phyloP scores from a whole-genome alignment of 1,139 yeast genomes.

The Tardiomyces digboiensis region DNA sequence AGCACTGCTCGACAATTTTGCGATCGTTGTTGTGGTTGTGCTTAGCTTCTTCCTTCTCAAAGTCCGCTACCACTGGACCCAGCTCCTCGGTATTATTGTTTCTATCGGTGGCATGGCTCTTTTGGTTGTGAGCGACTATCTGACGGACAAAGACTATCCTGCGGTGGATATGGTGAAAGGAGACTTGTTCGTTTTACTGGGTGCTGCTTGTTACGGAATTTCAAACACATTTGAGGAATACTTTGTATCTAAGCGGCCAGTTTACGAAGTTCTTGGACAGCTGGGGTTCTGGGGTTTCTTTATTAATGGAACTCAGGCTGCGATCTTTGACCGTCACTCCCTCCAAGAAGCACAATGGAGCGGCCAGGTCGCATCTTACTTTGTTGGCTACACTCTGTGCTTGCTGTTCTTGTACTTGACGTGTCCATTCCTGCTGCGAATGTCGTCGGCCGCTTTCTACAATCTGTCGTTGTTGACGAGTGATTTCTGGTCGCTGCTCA shows the following conservation, averaged over 20 bases:
- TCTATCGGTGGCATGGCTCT: conserved; percentile 36
- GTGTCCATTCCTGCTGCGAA: conserved; percentile 34
- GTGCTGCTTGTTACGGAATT: conserved; percentile 35
- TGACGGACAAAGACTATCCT: conserved; percentile 30
- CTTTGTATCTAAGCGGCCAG: conserved; percentile 34
- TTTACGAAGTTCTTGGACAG: conserved; percentile 35
- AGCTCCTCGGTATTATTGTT: conserved; percentile 30
- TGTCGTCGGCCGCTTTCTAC: conserved; percentile 38
- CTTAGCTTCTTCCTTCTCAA: conserved; percentile 31
- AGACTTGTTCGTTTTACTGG: conserved; percentile 34
- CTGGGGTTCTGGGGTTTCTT: conserved; percentile 33
- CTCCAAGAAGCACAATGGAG: conserved; percentile 31
- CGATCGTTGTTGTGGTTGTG: conserved; percentile 35
- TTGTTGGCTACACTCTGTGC: conserved; percentile 32
- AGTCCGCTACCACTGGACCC: conserved; percentile 38
- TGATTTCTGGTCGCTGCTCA: conserved; percentile 36
- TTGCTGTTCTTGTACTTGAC: conserved; percentile 30
- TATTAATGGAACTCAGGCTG: conserved; percentile 34
- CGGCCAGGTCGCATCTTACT: conserved; percentile 31
- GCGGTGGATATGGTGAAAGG: conserved; percentile 33
- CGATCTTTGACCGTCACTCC: conserved; percentile 32
- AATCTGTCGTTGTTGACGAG: conserved; percentile 33
- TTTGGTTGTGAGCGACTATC: conserved; percentile 30
- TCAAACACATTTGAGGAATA: conserved; percentile 35
- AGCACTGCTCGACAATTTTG: conserved; percentile 33